Base-by-base conservation (phyloP, 495 filamentous ascomycete species). In the Xylaria venustula region DNA sequence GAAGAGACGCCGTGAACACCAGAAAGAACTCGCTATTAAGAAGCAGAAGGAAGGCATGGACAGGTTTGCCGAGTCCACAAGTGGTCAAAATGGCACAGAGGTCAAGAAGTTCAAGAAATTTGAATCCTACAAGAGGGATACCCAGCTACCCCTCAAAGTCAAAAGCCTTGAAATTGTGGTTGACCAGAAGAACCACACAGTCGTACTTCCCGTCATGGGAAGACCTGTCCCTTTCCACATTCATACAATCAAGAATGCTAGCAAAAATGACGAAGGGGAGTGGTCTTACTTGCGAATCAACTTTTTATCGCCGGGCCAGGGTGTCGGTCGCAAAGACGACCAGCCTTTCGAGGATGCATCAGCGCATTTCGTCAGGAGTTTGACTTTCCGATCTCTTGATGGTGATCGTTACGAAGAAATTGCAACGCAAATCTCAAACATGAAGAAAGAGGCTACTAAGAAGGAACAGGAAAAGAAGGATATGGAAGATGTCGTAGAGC, bases 401-500 rank as follows among this genome's bases (percentile, higher is more conserved):
- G 87, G 90, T 48, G 85, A 90, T 47, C 86, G 95, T 41, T 89
- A 98, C 70, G 87, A 91, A 19, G 88, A 91, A 58, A 92, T 99
- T 56, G 88, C 91, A 6, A 87, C 88, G 22, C 88, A 93, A 66
- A 97, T 99, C 59, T 90, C 90, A 3, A 91, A 96, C 59, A 88
- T 99, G 70, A 93, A 96, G 74, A 96, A 94, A 74, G 89, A 89
- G 64, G 86, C 91, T 2, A 83, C 90, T 36, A 90, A 95, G 67
- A 87, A 88, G 62, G 95, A 98, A 71, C 92, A 97, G 69, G 94
- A 99, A 73, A 97, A 97, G 82, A 99, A 99, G 73, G 93, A 99
- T 65, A 87, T 99, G 88, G 95, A 98, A 70, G 95, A 98, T 80
- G 95, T 99, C n/a, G 92, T 99, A 3, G 96, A 98, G 73, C 95